Evolutionary conservation across 345 rosid species (phyloP), one percentile per base, ranked within the genome.

Genomic region (Arabidopsis arenosa): DNA sequence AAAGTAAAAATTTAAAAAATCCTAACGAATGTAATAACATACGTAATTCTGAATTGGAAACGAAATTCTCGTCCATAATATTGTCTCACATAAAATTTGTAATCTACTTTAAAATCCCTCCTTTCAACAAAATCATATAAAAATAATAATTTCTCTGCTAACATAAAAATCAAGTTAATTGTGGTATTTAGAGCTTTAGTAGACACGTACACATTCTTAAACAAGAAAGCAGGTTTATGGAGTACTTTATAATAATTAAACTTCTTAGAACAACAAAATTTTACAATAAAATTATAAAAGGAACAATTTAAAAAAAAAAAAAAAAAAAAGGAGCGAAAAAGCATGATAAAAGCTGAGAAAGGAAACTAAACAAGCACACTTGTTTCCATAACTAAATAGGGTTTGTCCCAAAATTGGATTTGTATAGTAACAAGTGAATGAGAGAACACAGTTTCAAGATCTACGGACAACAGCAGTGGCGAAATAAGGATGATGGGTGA

Each of bases 381-480:
- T 28, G 61, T 51, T 51, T 51, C 32, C 14, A 33, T 21, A 55
- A 33, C 33, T 56, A 43, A 28, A 63, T 39, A 1, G 11, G 76
- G n/a, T 18, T 5, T 37, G 13, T 52, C 53, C 69, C 10, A 40
- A 63, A 32, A 33, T 21, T 55, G 57, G 58, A 64, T n/a, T 33
- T 23, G 15, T 6, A 10, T 32, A 33, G n/a, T 13, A 66, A 59
- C 23, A 49, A 35, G 52, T 54, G 75, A 77, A 11, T 2, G 10
- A 64, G 39, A 67, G 4, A 30, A 43, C n/a, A 35, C 14, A 55
- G 81, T 45, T 62, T 92, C 85, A 96, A n/a, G 89, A 85, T 86
- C 99, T 86, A 80, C 86, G 92, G 9, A 89, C 96, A 57, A 89
- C 91, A 13, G 89, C 91, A 60, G 99, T 89, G 4, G 97, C 98